Conservation (phyloP, 2,329 filamentous ascomycete species). For the Stenocarpella maydis region DNA sequence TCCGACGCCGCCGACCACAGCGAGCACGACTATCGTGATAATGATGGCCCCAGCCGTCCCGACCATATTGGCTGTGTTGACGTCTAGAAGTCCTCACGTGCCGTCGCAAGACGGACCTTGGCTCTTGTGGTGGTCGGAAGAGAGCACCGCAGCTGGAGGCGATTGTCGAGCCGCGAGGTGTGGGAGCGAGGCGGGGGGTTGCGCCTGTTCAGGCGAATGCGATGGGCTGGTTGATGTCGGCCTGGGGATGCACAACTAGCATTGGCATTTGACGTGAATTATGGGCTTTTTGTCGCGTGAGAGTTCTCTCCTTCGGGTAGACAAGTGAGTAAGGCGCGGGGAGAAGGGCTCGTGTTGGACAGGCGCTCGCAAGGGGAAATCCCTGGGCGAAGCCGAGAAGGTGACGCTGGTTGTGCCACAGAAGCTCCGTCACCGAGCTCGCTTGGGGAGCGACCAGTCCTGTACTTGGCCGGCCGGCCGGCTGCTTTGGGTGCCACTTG, state of each 20-base stretch:
- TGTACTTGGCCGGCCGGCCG: neutral
- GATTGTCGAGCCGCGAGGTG: constrained; percentile 7
- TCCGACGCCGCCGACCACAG: constrained; percentile 63
- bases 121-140: constrained; percentile 6
- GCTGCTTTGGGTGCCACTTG: constrained; percentile 2
- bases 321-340: neutral
- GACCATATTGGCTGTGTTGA: constrained; percentile 54
- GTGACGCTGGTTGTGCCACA: constrained; percentile 16
- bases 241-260: constrained; percentile 10
- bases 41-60: constrained; percentile 72
- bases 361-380: constrained; percentile 20
- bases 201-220: constrained; percentile 5
- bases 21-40: constrained; percentile 73
- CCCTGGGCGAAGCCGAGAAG: constrained; percentile 24
- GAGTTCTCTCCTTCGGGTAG: neutral
- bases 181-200: constrained; percentile 1
- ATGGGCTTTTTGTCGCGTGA: neutral
- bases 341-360: constrained; percentile 1
- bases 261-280: constrained; percentile 28
- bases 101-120: neutral
- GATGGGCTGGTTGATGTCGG: constrained; percentile 15
- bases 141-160: neutral
- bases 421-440: constrained; percentile 26
- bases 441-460: constrained; percentile 18
- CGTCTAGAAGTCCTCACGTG: neutral